Evolutionary conservation across 805 yeast species (phyloP), one percentile per base, ranked within the genome.

Genomic region (Kodamaea hsintzibuensis): DNA sequence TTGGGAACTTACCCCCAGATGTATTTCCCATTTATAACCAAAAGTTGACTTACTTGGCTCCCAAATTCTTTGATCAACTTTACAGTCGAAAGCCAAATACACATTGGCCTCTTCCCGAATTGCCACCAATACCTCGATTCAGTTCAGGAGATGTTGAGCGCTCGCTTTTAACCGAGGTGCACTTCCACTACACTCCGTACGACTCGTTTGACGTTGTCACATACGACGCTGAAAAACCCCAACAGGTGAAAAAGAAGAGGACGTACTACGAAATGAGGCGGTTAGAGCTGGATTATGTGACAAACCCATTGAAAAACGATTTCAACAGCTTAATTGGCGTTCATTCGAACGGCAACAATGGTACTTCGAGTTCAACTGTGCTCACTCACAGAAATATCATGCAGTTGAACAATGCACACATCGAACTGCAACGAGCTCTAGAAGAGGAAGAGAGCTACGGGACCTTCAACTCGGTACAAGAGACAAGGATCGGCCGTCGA

Each of bases 1-100:
- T 88, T 12, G 98, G 98, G 7, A 81, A 81, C 47, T 67, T 93
- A 44, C 95, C 97, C 1, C 86, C 91, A 0, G 95, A 86, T 62
- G 67, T 91, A 47, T 78, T 88, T 64, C 92, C 95, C 13, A 82
- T 89, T 17, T 90, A 87, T 67, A 76, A 82, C 40, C 86, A 85
- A 59, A 81, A 86, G 54, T 75, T 91, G 58, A 75, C 77, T 6
- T 88, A 82, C 62, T 73, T 92, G 50, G 70, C 76, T 1, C 79
- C 78, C 39, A 68, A 65, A 35, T 91, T 92, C 85, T 73, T 90
- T 35, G 76, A 76, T 42, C 70, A 80, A 13, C 61, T 69, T 2
- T 47, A 56, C 8, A 35, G 43, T 17, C 16, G 19, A 7, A 47
- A 47, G 43, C 46, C 17, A 9, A 42, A 30, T 22, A 16, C 78